Conservation (phyloP, 306 rosid species). For the Vicia faba region DNA sequence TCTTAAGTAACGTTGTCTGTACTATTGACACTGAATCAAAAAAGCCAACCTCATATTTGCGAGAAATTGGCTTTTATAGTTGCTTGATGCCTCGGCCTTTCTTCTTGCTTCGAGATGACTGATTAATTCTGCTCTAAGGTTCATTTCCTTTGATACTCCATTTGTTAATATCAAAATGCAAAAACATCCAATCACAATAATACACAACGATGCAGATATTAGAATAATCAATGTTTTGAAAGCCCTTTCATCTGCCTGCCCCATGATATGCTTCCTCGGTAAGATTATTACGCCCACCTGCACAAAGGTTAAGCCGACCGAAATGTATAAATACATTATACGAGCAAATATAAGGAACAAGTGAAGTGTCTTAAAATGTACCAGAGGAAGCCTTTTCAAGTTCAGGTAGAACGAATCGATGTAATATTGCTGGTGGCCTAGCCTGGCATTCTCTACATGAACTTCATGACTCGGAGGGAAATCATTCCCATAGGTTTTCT, state of each 20-base stretch:
- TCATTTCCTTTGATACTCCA: conserved; percentile 99
- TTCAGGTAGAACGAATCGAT: conserved; percentile 89
- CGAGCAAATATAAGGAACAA: conserved; percentile 25
- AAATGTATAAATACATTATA: not conserved
- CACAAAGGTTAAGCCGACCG: conserved; percentile 37
- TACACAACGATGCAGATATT: conserved; percentile 89
- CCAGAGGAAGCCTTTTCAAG: conserved; percentile 92
- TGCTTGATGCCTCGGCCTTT: conserved; percentile 96
- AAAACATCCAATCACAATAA: conserved; percentile 84
- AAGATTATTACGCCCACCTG: conserved; percentile 96
- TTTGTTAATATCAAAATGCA: conserved; percentile 92
- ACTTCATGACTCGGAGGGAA: conserved; percentile 77
- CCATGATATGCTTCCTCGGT: conserved; percentile 93
- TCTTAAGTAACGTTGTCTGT: not conserved
- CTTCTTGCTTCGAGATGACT: conserved; percentile 98
- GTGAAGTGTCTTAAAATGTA: conserved; percentile 41
- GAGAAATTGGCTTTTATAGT: conserved; percentile 95
- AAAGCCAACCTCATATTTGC: conserved; percentile 92
- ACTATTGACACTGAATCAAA: not conserved
- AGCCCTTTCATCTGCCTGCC: conserved; percentile 91
- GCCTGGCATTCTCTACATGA: conserved; percentile 71
- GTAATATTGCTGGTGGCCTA: conserved; percentile 72
- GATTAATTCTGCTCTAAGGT: conserved; percentile 88
- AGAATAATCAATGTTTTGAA: conserved; percentile 86
- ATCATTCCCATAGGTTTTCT: conserved; percentile 61